These are phyloP conservation scores for Asclepias syriaca DNA, from an alignment of 257 asterid genomes.

Conservation along the genomic window DNA sequence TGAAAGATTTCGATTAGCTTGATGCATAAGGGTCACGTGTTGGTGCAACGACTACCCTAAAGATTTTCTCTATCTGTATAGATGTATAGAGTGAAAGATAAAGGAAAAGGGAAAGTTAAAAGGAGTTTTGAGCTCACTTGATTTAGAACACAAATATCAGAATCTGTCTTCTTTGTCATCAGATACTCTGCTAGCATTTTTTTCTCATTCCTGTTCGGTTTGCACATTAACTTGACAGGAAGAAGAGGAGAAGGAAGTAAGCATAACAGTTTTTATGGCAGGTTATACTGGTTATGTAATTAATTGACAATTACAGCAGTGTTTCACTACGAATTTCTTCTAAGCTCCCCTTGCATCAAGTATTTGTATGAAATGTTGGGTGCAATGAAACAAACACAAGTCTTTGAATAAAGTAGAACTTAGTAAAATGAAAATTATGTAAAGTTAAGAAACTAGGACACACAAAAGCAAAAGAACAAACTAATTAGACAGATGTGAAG, in stretches of 20 bases:
- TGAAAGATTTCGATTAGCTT: no score
- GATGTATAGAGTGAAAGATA: not conserved
- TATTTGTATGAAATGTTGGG: not conserved
- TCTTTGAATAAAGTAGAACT: not conserved
- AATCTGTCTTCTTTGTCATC: slow-evolving; percentile 26
- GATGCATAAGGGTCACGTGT: no score
- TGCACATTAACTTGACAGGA: slow-evolving; percentile 36
- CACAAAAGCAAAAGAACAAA: not conserved
- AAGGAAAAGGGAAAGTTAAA: not conserved
- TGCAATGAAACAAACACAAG: not conserved
- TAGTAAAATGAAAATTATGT: not conserved
- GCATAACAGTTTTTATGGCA: not conserved
- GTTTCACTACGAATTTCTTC: not conserved
- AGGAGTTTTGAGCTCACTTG: slow-evolving; percentile 24
- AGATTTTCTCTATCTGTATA: no score
- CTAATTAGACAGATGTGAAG: not conserved
- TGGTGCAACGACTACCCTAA: no score
- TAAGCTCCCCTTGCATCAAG: not conserved
- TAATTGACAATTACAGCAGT: not conserved
- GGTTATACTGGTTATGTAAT: not conserved
- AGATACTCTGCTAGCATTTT: slow-evolving; percentile 48
- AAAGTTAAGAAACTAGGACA: not conserved
- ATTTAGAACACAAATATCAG: slow-evolving; percentile 25
- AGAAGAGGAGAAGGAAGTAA: not conserved
- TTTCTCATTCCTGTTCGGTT: slow-evolving; percentile 46